A percentile compares a stretch with the other conserved stretches of the same genome.
Evolutionary conservation across 2,329 filamentous ascomycete species (phyloP).

Genomic region (Cordyceps javanica): DNA sequence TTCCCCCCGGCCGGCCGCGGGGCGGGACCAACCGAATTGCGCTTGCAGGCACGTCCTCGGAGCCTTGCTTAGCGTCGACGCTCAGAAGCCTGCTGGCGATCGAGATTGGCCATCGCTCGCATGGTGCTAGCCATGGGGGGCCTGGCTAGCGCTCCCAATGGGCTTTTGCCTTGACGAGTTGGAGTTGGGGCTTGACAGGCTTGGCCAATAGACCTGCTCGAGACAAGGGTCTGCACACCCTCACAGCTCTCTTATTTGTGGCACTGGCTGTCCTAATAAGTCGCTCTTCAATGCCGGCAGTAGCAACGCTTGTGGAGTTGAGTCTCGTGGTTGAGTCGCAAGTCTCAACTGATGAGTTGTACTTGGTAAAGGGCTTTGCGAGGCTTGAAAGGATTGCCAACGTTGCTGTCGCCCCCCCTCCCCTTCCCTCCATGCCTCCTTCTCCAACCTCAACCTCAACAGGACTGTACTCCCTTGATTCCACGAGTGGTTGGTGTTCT

Average conservation of each 20-base stretch:
- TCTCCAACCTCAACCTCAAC: too few relatives aligned
- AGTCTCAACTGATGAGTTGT: not conserved
- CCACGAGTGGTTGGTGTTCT: not conserved
- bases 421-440: too few relatives aligned
- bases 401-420: too few relatives aligned
- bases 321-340: not conserved
- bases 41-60: not conserved
- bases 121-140: constrained; percentile 11
- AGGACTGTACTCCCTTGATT: not conserved
- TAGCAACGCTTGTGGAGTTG: not conserved
- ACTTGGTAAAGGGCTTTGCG: too few relatives aligned
- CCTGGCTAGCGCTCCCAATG: constrained; percentile 14
- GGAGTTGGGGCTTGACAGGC: not conserved
- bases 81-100: constrained; percentile 10
- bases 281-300: not conserved
- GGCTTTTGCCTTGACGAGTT: not conserved
- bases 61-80: constrained; percentile 1
- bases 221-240: constrained; percentile 6
- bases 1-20: constrained; percentile 27
- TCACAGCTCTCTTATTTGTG: not conserved
- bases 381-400: not conserved
- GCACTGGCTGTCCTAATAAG: not conserved
- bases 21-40: constrained; percentile 31
- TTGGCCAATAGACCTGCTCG: not conserved
- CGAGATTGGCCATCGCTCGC: constrained; percentile 17